Evolutionary conservation across 2,329 filamentous ascomycete species (phyloP).

Genomic region (Mollisia scopiformis): DNA sequence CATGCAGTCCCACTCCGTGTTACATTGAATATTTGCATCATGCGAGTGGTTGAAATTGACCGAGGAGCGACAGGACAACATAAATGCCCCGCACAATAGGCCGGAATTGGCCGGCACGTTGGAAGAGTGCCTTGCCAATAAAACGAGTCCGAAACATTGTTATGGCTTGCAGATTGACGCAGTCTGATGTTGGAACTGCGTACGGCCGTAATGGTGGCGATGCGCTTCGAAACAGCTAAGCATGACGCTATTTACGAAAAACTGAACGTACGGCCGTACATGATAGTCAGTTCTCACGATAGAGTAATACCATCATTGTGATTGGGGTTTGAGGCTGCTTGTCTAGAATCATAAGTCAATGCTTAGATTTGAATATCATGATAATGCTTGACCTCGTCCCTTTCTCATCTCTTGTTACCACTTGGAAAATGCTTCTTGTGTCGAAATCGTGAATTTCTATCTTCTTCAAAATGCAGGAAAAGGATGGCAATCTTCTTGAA

Average conservation of each 20-base stretch:
- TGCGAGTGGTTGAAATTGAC: neutral
- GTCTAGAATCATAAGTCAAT: neutral
- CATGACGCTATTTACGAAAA: too few relatives aligned
- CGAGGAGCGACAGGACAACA: neutral
- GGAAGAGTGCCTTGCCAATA: neutral
- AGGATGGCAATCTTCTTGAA: neutral
- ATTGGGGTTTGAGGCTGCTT: too few relatives aligned
- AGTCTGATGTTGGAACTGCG: neutral
- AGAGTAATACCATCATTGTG: too few relatives aligned
- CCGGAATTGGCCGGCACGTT: neutral
- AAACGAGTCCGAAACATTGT: neutral
- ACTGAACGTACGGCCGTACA: too few relatives aligned
- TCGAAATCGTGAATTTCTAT: neutral
- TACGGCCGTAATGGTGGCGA: neutral
- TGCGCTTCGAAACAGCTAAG: too few relatives aligned
- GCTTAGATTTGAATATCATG: neutral
- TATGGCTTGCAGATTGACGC: neutral
- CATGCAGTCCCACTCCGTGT: neutral
- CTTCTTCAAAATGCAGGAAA: neutral
- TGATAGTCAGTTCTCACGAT: too few relatives aligned
- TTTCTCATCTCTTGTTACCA: neutral
- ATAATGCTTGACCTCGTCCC: neutral
- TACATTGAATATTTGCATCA: too few relatives aligned
- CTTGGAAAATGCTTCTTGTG: neutral
- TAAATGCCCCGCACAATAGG: neutral